phyloP scores from a whole-genome alignment of 2,329 filamentous ascomycete genomes.

The Pochonia chlamydosporia region DNA sequence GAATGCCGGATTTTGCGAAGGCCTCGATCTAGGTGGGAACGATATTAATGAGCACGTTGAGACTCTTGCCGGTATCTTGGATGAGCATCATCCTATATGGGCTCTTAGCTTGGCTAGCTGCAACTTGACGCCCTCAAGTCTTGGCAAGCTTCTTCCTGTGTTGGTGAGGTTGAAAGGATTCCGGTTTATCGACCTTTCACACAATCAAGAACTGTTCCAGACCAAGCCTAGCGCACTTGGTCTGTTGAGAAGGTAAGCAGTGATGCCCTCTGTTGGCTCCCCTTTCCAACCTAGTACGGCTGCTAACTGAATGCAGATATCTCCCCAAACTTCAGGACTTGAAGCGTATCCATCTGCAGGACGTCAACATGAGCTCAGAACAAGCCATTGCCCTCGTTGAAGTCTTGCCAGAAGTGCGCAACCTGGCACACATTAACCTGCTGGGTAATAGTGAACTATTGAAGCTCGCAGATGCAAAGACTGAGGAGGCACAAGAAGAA shows the following conservation, averaged over 20 bases:
- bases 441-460: constrained; percentile 72
- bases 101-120: constrained; percentile 84
- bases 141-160: constrained; percentile 70
- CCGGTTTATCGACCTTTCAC: constrained; percentile 86
- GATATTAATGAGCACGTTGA: constrained; percentile 55
- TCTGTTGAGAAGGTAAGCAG: constrained; percentile 63
- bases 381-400: constrained; percentile 90
- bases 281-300: background rate
- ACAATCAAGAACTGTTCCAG: constrained; percentile 77
- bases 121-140: constrained; percentile 65
- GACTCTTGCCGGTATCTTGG: constrained; percentile 45
- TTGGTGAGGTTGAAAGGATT: constrained; percentile 66
- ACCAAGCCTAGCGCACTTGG: constrained; percentile 66
- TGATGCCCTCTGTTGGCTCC: too few species aligned
- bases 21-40: constrained; percentile 85
- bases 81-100: constrained; percentile 57
- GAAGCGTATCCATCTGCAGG: constrained; percentile 79
- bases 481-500: constrained; percentile 80
- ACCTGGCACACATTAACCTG: constrained; percentile 80
- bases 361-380: constrained; percentile 77
- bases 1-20: constrained; percentile 71
- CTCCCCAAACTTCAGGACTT: constrained; percentile 65
- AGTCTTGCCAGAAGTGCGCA: constrained; percentile 75
- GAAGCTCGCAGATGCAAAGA: constrained; percentile 66
- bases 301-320: constrained; percentile 5